These are phyloP conservation scores for Fusarium sp. DNA, from an alignment of 2,329 filamentous ascomycete species.

Conservation along the genomic window DNA sequence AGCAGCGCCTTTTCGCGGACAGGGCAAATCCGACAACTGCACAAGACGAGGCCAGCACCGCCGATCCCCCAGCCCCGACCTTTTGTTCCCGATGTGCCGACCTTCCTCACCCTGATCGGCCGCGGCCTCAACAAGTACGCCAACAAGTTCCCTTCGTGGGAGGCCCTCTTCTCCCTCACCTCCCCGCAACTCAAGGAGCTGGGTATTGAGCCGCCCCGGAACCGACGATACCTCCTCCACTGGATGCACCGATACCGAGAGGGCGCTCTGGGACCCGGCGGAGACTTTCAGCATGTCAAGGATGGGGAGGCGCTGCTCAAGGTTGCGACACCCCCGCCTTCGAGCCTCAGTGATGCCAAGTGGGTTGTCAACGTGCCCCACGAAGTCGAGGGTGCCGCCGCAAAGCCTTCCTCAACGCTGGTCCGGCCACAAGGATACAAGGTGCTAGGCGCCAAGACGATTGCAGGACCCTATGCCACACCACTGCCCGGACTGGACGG, in stretches of 20 bases:
- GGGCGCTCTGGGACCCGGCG: constrained; percentile 82
- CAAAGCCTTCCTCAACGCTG: constrained; percentile 23
- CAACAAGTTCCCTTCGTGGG: constrained; percentile 90
- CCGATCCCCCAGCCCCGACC: constrained; percentile 77
- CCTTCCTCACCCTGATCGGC: constrained; percentile 92
- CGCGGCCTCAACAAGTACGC: constrained; percentile 85
- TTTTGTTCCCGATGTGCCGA: constrained; percentile 84
- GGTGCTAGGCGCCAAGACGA: constrained; percentile 73
- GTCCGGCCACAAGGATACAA: constrained; percentile 62
- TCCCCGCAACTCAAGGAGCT: constrained; percentile 82
- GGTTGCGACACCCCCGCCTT: constrained; percentile 54
- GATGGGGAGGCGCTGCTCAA: constrained; percentile 64
- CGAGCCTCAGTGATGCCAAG: constrained; percentile 57
- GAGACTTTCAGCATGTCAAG: constrained; percentile 79
- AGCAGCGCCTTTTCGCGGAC: constrained; percentile 45
- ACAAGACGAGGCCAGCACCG: constrained; percentile 52
- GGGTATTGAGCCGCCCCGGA: constrained; percentile 86
- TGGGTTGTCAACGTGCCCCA: constrained; percentile 66
- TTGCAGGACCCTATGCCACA: constrained; percentile 80
- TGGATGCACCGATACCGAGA: constrained; percentile 89
- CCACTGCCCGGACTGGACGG: constrained; percentile 73
- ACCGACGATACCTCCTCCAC: constrained; percentile 83
- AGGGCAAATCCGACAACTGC: constrained; percentile 56
- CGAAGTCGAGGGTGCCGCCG: constrained; percentile 44
- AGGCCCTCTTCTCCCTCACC: constrained; percentile 84